Evolutionary conservation across 768 basidiomycete genomes (phyloP), one percentile per base, ranked within the genome.

Genomic region (Tulasnella sp.): DNA sequence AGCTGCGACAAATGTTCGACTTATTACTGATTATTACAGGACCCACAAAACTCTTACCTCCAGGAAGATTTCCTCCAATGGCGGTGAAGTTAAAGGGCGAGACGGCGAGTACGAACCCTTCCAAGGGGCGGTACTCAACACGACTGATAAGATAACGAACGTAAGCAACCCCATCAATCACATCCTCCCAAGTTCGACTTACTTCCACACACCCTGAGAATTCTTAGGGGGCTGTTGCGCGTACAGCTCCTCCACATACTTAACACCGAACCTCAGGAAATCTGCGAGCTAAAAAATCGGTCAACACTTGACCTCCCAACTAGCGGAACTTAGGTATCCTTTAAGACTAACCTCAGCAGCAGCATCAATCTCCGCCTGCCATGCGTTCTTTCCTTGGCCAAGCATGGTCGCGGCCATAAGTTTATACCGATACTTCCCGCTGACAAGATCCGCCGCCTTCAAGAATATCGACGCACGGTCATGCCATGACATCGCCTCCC

Each of bases 351-450:
- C 90, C 83, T 99, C 96, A 3, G 96, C 94, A 15, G 92, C 96
- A 54, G 96, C 90, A 69, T 99, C 96, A 61, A 99, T 98, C 76
- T 99, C 96, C 14, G 96, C 96, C 73, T 99, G 96, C 96, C 96
- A 99, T 14, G 78, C 84, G 68, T 97, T 99, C 81, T 99, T 99
- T 39, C 96, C 96, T 72, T 99, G 96, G 14, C 96, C 96, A 45
- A 99, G 76, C 71, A 99, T 96, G 41, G 94, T 98, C 37, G 94
- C 92, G 39, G 96, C 96, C 72, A 97, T 76, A 45, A 99, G 75
- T 72, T 84, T 84, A 74, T 93, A 94, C 62, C 96, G 77, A 69
- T 97, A 96, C 76, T 98, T 99, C 54, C 88, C 89, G 66, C 87
- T 83, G 57, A 91, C 80, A 49, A 99, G 81, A 69, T 99, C 96